A percentile compares a stretch with the other conserved stretches of the same genome.
These are phyloP conservation scores for Paecilomyces niveus DNA, from an alignment of 2,329 filamentous ascomycete genomes.

Conservation along the genomic window DNA sequence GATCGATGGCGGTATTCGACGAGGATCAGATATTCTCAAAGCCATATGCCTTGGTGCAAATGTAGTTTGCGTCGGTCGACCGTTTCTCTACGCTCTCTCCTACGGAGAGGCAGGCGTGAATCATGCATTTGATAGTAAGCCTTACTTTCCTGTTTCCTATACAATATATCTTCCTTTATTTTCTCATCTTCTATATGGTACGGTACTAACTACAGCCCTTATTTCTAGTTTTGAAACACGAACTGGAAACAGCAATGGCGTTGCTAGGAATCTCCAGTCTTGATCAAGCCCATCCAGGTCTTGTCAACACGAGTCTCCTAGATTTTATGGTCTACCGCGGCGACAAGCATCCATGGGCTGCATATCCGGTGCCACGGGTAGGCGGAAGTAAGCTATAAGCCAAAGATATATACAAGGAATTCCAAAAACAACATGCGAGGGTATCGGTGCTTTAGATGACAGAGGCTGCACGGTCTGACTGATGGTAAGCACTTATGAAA, in stretches of 20 bases:
- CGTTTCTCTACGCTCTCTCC: conserved; percentile 5
- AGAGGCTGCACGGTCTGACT: neutral
- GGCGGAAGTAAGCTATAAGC: neutral
- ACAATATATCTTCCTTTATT: too few relatives aligned
- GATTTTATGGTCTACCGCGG: neutral
- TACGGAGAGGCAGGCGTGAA: conserved; percentile 5
- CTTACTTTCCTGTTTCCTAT: neutral
- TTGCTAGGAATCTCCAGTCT: neutral
- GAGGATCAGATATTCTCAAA: conserved; percentile 4
- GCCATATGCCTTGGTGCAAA: conserved; percentile 1
- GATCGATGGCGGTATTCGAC: conserved; percentile 4
- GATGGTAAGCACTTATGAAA: neutral
- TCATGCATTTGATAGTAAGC: neutral
- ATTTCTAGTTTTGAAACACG: neutral
- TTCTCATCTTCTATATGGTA: neutral
- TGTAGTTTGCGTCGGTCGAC: conserved; percentile 2
- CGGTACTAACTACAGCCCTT: neutral
- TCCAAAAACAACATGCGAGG: too few relatives aligned
- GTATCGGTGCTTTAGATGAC: too few relatives aligned
- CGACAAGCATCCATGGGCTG: neutral
- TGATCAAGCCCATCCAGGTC: neutral
- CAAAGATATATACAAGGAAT: neutral
- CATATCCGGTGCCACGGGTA: neutral
- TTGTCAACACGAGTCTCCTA: neutral
- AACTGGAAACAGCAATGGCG: neutral